Base-by-base conservation (phyloP, 345 rosid species). In the Raphanus sativus region DNA sequence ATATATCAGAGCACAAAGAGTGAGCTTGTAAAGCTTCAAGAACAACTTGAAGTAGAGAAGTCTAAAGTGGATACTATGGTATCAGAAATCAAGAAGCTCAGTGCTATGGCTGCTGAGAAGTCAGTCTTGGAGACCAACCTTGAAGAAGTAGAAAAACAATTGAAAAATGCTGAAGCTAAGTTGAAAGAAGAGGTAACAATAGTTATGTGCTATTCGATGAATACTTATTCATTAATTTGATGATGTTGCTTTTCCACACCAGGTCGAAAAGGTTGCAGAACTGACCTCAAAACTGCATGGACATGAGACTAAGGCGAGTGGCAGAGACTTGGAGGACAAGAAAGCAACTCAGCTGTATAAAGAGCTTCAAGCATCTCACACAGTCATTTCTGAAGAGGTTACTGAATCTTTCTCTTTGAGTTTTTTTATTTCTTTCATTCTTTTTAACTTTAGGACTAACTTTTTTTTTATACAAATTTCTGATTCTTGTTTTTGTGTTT, bases 21-120 rank as follows among this genome's bases (percentile, higher is more conserved):
- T 55, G 98, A 92, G 76, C 91, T 89, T 24, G 50, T 66, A 65
- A 87, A 87, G 87, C 89, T 89, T 70, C 87, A 92, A 75, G 94
- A 76, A 81, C 81, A 85, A 74, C 71, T 88, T n/a, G 79, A 83
- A 69, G 88, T 81, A 71, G 84, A 84, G 50, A 84, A 88, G 48
- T 82, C 78, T 66, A 84, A 42, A n/a, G 84, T 84, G 56, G 84
- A 83, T 62, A 52, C 83, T 74, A 65, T 87, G 58, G 81, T 78
- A 72, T 45, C 80, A 2, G 87, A 89, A 83, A 85, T 84, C 15
- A 86, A n/a, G 71, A 80, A 69, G 79, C 91, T 91, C 58, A 82
- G 77, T 81, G 83, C 80, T 3, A 76, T 81, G 82, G 78, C 78
- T 61, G 79, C 66, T 24, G 88, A 85, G 84, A 90, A 84, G 67